Base-by-base conservation (phyloP, 371 early-diverging fungal species). In the Apophysomyces ossiformis region DNA sequence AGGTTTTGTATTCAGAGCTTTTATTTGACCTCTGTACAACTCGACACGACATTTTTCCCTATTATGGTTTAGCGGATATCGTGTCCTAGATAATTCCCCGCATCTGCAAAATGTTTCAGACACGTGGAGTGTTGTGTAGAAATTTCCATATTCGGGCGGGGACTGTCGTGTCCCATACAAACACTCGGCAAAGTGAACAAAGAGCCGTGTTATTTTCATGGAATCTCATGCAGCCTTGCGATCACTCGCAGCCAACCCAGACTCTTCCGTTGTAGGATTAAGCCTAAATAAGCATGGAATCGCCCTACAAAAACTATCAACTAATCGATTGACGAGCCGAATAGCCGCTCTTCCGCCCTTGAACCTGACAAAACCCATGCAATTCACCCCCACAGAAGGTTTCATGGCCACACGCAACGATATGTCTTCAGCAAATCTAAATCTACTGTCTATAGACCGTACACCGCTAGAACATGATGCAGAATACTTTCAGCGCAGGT, bases 311-410 rank as follows among this genome's bases (percentile, higher is more conserved):
- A 69, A 69, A 37, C 38, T 50, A n/a, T 36, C 65, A 36, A 35
- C 64, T 35, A 64, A 63, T 38, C 69, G 62, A 36, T 58, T 65
- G 15, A 65, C 47, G n/a, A 57, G 69, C 26, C 50, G 45, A 37
- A 44, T 65, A 39, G 65, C 65, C 7, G 62, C 64, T 39, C 69
- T 69, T 61, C 69, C 69, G 18, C 69, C 69, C 12, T 64, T 69
- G 61, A 61, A 69, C 8, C 62, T 69, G 57, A 67, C 61, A 16
- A 50, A 50, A 50, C 35, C 54, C 1, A 50, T 21, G 54, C 54
- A 32, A 26, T 9, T 50, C 54, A 50, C 21, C 7, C 54, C 54
- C 21, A 50, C 54, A 26, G 54, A 50, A 11, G 54, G 54, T 50
- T 50, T 50, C 54, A 50, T 50, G 7, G 9, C 54, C 16, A 21